Evolutionary conservation across 768 basidiomycete species (phyloP), one percentile per base, ranked within the genome.

Genomic region (Suillus occidentalis): DNA sequence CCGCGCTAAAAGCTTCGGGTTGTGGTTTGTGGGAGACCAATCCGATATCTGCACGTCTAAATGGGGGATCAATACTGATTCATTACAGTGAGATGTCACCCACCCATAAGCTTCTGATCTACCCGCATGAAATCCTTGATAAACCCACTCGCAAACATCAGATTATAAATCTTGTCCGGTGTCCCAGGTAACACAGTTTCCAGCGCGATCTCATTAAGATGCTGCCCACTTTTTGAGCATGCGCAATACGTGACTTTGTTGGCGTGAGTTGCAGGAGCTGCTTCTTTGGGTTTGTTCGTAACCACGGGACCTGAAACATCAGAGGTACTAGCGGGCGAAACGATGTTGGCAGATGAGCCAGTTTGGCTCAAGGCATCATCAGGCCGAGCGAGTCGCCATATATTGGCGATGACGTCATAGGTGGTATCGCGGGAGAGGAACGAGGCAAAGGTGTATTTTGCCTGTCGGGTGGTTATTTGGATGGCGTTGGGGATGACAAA

Each of bases 401-500:
- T 94, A 76, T 97, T 98, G 75, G 86, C 87, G 50, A 99, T 94
- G 61, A 99, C 94, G 78, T 99, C 97, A 77, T 87, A 96, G 0
- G 96, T 95, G 49, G 95, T 95, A 78, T 99, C 97, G 12, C 97
- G 87, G 1, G 95, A 91, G 56, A 99, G 89, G 83, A 99, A 97
- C 16, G 96, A 98, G 0, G 97, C 94, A 70, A 99, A 99, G 1
- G 90, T 92, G 79, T 97, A 94, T 79, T 96, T 94, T 20, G 84
- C 84, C 69, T 88, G 87, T 34, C 85, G 84, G 0, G 96, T 97
- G 16, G 92, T 87, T 63, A 98, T 85, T 69, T 91, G 90, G 69
- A 99, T 96, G 31, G 94, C 97, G 75, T 98, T 98, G 18, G 97
- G 97, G 67, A 98, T 98, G 65, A 98, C 94, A 69, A 95, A 92